A percentile compares a stretch with the other conserved stretches of the same genome.
Conservation (phyloP, 2,329 filamentous ascomycete genomes). For the Fusarium pseudograminearum region DNA sequence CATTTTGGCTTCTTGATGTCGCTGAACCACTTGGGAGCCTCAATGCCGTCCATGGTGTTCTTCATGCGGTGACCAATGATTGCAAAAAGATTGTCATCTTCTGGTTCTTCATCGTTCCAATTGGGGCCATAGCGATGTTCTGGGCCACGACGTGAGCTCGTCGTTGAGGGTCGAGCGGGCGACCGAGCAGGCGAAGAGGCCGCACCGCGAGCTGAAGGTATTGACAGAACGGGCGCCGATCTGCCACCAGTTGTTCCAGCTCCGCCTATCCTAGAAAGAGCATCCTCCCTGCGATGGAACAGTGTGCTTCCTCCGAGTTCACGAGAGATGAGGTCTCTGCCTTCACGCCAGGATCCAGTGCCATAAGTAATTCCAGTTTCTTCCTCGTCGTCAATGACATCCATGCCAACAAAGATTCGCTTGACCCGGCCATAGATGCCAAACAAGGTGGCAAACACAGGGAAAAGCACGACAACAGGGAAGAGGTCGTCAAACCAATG, state of each 20-base stretch:
- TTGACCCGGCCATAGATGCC: constrained; percentile 88
- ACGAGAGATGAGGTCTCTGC: constrained; percentile 87
- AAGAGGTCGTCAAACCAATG: constrained; percentile 89
- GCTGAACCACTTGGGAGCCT: constrained; percentile 84
- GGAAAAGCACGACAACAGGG: constrained; percentile 86
- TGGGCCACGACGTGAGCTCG: constrained; percentile 48
- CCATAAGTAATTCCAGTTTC: constrained; percentile 75
- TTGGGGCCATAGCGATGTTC: constrained; percentile 45
- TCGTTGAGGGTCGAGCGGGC: constrained; percentile 54
- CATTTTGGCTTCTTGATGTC: constrained; percentile 83
- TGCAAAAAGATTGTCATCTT: constrained; percentile 85
- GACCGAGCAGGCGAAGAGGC: constrained; percentile 55
- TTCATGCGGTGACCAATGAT: constrained; percentile 86
- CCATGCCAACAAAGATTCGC: constrained; percentile 80
- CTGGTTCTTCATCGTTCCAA: constrained; percentile 68
- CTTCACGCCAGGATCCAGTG: constrained; percentile 89
- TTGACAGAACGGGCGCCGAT: constrained; percentile 61
- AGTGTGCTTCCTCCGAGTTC: constrained; percentile 77
- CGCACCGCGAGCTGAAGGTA: constrained; percentile 57
- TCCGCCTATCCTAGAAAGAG: constrained; percentile 52
- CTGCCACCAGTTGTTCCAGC: constrained; percentile 49
- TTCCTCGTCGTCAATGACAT: constrained; percentile 80
- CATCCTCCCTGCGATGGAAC: constrained; percentile 61
- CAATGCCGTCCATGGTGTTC: constrained; percentile 89
- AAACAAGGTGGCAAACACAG: constrained; percentile 87